Percentiles rank a stretch among this genome's conserved stretches.
Conservation (phyloP, 129 eudicot species). For the Gnaphalium uliginosum region DNA sequence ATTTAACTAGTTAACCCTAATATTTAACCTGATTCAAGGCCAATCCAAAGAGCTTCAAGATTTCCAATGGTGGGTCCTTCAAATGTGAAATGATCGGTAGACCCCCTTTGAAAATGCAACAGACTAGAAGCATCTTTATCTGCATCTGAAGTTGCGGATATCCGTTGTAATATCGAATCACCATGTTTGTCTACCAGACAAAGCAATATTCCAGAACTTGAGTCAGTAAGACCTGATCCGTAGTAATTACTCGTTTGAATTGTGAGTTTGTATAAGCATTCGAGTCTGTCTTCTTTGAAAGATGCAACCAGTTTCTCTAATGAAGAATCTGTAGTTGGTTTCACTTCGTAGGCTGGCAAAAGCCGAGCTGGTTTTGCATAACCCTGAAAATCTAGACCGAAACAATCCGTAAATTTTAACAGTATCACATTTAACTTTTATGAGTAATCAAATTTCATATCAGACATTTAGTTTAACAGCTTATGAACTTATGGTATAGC, state of each 20-base stretch:
- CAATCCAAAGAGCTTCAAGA: conserved; percentile 75
- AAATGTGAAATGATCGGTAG: conserved; percentile 67
- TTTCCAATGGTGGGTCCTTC: conserved; percentile 67
- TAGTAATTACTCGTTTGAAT: conserved; percentile 64
- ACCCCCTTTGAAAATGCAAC: conserved; percentile 61
- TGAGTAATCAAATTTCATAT: too few relatives aligned
- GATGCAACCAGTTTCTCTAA: conserved; percentile 38
- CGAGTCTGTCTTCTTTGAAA: conserved; percentile 35
- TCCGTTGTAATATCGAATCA: conserved; percentile 71
- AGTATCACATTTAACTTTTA: neutral
- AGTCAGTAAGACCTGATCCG: conserved; percentile 71
- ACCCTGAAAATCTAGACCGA: conserved; percentile 79
- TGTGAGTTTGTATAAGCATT: conserved; percentile 58
- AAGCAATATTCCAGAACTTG: conserved; percentile 61
- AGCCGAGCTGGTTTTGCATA: conserved; percentile 80
- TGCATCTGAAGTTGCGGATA: conserved; percentile 46
- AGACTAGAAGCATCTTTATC: conserved; percentile 29
- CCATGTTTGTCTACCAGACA: conserved; percentile 85
- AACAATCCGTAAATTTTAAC: neutral
- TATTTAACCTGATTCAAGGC: conserved; percentile 78
- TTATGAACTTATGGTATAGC: too few relatives aligned
- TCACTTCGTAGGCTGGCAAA: conserved; percentile 60
- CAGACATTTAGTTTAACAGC: too few relatives aligned
- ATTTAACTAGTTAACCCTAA: too few relatives aligned
- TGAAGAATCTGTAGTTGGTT: conserved; percentile 43